Evolutionary conservation across 768 basidiomycete species (phyloP), one percentile per base, ranked within the genome.

Genomic region (Psilocybe sp.): DNA sequence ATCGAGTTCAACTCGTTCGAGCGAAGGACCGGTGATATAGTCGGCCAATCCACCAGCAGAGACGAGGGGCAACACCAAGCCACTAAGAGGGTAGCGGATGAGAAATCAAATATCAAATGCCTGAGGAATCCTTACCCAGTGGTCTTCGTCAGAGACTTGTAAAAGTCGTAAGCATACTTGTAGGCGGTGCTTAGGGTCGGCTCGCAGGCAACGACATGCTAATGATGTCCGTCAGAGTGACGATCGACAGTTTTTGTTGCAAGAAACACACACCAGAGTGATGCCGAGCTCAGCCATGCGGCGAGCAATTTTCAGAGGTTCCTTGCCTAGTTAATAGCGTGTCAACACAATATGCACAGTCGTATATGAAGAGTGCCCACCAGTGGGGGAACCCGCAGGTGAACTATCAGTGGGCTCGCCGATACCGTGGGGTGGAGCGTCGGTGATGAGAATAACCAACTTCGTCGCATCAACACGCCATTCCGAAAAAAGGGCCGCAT

Each of bases 401-500:
- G 46, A 38, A 9, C 38, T 38, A 35, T 60, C 57, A 4, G 54
- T 44, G 4, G 46, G 45, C 43, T 58, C 57, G 11, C 54, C 54
- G 12, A 53, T 48, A 43, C 57, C 57, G 38, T 58, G 57, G 11
- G 57, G 57, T 16, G 57, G 57, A 34, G 57, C 48, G 35, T 58
- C 57, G n/a, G 57, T 55, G 16, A 55, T 51, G 4, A 58, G 45
- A 35, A 58, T 39, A 14, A 49, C 57, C 18, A 53, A 46, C 40
- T 52, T 58, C 37, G 42, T 49, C 20, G 57, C 52, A 10, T 50
- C 37, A 9, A 40, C 45, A 34, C 49, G 53, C 51, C 54, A 55
- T 20, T 35, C n/a, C 16, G 52, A 45, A 33, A 37, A 38, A n/a
- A 42, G 52, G 1, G 44, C 47, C 12, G 44, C 53, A 33, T 50